phyloP scores from a whole-genome alignment of 2,329 filamentous ascomycete species.

The Diaporthe vaccinii region DNA sequence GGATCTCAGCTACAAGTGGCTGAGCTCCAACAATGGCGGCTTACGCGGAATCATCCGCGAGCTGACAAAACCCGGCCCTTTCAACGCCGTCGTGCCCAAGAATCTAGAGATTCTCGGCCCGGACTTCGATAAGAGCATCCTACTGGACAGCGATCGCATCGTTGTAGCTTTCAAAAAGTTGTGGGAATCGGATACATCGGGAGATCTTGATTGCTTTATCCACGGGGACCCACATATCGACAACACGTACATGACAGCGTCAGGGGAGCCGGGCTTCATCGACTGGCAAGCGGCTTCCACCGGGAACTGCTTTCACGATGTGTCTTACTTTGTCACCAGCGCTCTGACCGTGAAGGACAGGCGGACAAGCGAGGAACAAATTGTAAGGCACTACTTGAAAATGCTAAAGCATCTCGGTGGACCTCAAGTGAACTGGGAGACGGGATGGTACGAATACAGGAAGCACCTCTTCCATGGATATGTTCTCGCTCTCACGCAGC shows the following conservation, averaged over 20 bases:
- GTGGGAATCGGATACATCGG: background rate
- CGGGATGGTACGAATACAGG: background rate
- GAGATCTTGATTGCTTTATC: conserved; percentile 7
- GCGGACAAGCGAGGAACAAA: background rate
- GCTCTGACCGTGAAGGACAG: background rate
- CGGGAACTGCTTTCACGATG: conserved; percentile 11
- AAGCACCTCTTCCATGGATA: conserved; percentile 1
- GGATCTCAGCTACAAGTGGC: background rate
- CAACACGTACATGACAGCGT: background rate
- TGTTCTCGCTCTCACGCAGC: background rate
- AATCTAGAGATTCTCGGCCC: background rate
- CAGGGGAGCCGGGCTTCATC: conserved; percentile 1
- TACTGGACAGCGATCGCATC: background rate
- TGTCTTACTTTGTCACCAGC: conserved; percentile 14
- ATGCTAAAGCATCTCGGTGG: background rate
- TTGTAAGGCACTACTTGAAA: background rate
- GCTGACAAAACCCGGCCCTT: conserved; percentile 3
- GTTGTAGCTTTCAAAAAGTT: conserved; percentile 7
- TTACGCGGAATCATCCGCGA: conserved; percentile 6
- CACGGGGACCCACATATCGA: conserved; percentile 11
- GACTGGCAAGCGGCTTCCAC: conserved; percentile 13
- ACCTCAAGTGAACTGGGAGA: background rate
- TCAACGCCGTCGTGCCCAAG: conserved; percentile 10
- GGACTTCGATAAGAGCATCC: background rate
- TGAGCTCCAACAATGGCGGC: background rate